Evolutionary conservation across 306 rosid species (phyloP), one percentile per base, ranked within the genome.

Genomic region (Elaeagnus macrophylla): DNA sequence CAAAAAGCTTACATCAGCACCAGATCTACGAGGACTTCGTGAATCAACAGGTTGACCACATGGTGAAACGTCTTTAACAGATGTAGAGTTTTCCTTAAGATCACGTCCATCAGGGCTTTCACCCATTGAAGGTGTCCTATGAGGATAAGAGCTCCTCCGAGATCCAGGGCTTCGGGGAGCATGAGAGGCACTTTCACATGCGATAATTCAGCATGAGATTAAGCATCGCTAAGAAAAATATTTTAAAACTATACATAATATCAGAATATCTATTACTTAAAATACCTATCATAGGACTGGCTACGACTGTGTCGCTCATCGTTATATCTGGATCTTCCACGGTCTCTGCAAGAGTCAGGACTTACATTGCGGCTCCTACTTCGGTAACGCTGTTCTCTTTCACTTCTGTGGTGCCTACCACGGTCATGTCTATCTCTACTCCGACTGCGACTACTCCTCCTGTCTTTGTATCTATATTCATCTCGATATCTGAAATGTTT

Each of bases 351-450:
- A 36, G 41, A 66, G 53, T 58, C 79, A 56, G 81, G 82, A 74
- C 83, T 76, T 36, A 67, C 75, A 79, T 81, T 83, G 35, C 56
- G 79, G 72, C 83, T 83, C 77, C 81, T 63, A 65, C 90, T 74
- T 40, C 81, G 71, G 43, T 61, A 74, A 37, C 57, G 77, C 51
- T 57, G 66, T 48, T 83, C 90, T 56, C 73, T 71, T 40, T 79
- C 83, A 72, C 75, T n/a, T n/a, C n/a, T n/a, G n/a, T n/a, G n/a
- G n/a, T n/a, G n/a, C n/a, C n/a, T n/a, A n/a, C n/a, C n/a, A n/a
- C n/a, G n/a, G n/a, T n/a, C n/a, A n/a, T n/a, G n/a, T n/a, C n/a
- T n/a, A n/a, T n/a, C n/a, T n/a, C n/a, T n/a, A n/a, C n/a, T n/a
- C n/a, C n/a, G n/a, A n/a, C n/a, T n/a, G n/a, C n/a, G n/a, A n/a